Evolutionary conservation across 495 filamentous ascomycete genomes (phyloP).

Genomic region (Daldinia childiae): DNA sequence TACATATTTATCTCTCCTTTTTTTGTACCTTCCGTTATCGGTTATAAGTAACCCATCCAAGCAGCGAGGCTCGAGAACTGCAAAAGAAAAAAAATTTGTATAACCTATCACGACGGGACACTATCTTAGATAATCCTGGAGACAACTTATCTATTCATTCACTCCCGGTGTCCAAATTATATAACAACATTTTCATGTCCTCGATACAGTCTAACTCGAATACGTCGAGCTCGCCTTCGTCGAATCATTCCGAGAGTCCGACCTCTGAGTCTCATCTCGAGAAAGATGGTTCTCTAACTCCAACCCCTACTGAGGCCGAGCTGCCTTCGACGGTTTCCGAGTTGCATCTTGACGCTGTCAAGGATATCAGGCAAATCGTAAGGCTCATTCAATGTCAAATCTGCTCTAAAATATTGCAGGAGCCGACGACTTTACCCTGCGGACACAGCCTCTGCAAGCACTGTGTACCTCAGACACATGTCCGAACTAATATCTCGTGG

Average conservation of each 20-base stretch:
- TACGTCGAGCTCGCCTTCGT: conserved; percentile 24
- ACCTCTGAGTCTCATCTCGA: conserved; percentile 16
- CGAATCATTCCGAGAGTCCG: conserved; percentile 21
- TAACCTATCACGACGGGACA: not conserved
- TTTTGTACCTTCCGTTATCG: conserved; percentile 1
- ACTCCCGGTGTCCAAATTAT: not conserved
- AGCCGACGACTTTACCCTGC: conserved; percentile 83
- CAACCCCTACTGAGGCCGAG: conserved; percentile 21
- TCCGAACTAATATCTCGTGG: conserved; percentile 76
- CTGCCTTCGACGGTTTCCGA: conserved; percentile 24
- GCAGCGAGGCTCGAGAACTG: not conserved
- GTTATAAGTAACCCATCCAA: conserved; percentile 10
- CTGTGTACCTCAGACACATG: conserved; percentile 74
- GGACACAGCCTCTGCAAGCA: conserved; percentile 78
- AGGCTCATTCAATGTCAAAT: conserved; percentile 76
- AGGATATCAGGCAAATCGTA: conserved; percentile 63
- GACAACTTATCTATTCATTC: not conserved
- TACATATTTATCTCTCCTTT: not conserved
- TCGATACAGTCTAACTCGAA: conserved; percentile 30
- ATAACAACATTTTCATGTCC: conserved; percentile 42
- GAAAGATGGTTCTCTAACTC: conserved; percentile 14
- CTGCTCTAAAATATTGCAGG: conserved; percentile 73
- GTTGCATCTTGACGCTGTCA: conserved; percentile 33
- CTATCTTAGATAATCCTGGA: not conserved
- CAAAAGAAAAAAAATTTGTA: too few relatives aligned